Conservation (phyloP, 306 rosid genomes). For the Begonia masoniana region DNA sequence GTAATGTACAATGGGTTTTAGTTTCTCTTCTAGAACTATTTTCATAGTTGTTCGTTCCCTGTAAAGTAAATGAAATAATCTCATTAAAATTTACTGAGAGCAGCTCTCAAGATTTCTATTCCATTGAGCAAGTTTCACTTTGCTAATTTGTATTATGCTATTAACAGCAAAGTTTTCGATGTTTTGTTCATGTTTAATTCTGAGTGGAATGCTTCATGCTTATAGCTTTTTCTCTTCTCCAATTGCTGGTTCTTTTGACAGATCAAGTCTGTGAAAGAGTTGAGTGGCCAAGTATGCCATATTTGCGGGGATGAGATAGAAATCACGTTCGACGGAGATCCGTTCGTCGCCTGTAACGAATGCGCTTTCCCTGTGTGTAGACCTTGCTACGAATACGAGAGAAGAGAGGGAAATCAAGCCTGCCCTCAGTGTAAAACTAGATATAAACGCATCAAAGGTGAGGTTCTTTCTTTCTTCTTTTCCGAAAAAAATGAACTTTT, state of each 20-base stretch:
- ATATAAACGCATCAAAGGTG: constrained; percentile 86
- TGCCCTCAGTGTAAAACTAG: constrained; percentile 92
- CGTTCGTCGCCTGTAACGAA: constrained; percentile 88
- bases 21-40: too few species aligned
- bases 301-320: constrained; percentile 79
- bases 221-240: neutral
- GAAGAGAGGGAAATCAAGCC: constrained; percentile 78
- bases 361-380: constrained; percentile 91
- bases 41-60: too few species aligned
- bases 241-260: constrained; percentile 15
- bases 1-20: too few species aligned
- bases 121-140: neutral
- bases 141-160: too few species aligned
- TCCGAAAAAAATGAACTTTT: too few species aligned
- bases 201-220: neutral
- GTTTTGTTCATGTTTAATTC: neutral
- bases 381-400: constrained; percentile 78
- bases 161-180: neutral
- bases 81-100: neutral
- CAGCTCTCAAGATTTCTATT: neutral
- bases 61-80: too few species aligned
- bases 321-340: constrained; percentile 72
- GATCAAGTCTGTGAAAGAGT: constrained; percentile 65
- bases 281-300: constrained; percentile 79
- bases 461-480: constrained; percentile 9